Conservation (phyloP, 164 flowering plant species). For the Sedum album region DNA sequence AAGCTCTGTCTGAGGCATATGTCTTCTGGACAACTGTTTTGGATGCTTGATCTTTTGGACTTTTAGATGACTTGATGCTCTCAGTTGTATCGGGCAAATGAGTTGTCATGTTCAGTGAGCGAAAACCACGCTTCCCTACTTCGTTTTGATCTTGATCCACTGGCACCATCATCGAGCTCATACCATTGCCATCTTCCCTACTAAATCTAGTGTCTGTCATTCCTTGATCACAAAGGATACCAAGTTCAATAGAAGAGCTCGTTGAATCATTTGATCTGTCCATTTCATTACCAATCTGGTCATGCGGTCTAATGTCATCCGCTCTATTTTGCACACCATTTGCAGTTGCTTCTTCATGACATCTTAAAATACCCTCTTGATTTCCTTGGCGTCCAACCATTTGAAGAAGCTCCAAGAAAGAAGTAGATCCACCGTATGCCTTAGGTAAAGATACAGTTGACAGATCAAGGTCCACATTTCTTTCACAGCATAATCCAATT, state of each 20-base stretch:
- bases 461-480: background rate
- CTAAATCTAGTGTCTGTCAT: background rate
- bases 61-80: conserved; percentile 13
- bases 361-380: conserved; percentile 11
- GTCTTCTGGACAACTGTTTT: conserved; percentile 10
- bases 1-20: conserved; percentile 14
- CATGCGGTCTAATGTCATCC: background rate
- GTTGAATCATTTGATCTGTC: conserved; percentile 8
- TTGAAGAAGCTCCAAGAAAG: conserved; percentile 28
- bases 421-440: conserved; percentile 15
- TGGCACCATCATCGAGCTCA: conserved; percentile 10
- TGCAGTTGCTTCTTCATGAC: conserved; percentile 1
- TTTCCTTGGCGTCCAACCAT: conserved; percentile 16
- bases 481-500: conserved; percentile 21
- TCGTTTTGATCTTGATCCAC: conserved; percentile 12
- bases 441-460: conserved; percentile 7
- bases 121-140: conserved; percentile 13
- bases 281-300: background rate
- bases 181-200: background rate
- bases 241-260: conserved; percentile 7
- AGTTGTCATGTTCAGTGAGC: conserved; percentile 7
- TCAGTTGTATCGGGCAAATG: conserved; percentile 16
- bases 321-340: background rate
- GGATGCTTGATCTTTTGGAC: conserved; percentile 8
- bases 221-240: conserved; percentile 5